A percentile compares a stretch with the other conserved stretches of the same genome.
Evolutionary conservation across 257 asterid species (phyloP).

Genomic region (Cinchona pubescens): DNA sequence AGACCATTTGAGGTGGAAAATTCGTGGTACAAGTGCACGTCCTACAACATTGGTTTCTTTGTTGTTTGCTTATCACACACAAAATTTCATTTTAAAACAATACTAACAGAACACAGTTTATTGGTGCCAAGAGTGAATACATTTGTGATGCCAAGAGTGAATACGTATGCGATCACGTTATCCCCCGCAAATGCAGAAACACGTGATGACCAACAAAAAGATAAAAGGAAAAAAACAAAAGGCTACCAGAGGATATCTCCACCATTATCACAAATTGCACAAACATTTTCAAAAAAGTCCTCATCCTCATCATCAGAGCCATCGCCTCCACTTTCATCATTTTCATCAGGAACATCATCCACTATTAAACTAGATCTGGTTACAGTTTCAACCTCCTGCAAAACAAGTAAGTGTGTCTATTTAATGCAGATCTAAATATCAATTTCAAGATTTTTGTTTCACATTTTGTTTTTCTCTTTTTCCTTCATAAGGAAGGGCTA

Average conservation of each 20-base stretch:
- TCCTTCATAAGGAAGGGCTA: constrained; percentile 2
- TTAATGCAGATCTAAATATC: constrained; percentile 5
- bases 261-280: constrained; percentile 80
- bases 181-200: background rate
- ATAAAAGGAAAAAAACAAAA: background rate
- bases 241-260: constrained; percentile 55
- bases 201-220: background rate
- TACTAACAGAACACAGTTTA: background rate
- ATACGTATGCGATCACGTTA: background rate
- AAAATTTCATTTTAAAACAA: background rate
- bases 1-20: background rate
- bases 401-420: constrained; percentile 13
- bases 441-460: constrained; percentile 1
- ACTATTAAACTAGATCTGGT: constrained; percentile 52
- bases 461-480: background rate
- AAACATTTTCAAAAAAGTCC: constrained; percentile 57
- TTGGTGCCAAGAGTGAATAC: background rate
- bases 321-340: constrained; percentile 42
- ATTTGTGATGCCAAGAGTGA: background rate
- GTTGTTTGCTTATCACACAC: background rate
- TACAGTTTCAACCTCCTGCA: constrained; percentile 39
- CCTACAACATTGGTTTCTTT: background rate
- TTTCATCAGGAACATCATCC: constrained; percentile 40
- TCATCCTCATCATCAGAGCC: constrained; percentile 44
- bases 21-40: background rate